A percentile compares a stretch with the other conserved stretches of the same genome.
These are phyloP conservation scores for Diaporthe sp. DNA, from an alignment of 2,329 filamentous ascomycete genomes.

Conservation along the genomic window DNA sequence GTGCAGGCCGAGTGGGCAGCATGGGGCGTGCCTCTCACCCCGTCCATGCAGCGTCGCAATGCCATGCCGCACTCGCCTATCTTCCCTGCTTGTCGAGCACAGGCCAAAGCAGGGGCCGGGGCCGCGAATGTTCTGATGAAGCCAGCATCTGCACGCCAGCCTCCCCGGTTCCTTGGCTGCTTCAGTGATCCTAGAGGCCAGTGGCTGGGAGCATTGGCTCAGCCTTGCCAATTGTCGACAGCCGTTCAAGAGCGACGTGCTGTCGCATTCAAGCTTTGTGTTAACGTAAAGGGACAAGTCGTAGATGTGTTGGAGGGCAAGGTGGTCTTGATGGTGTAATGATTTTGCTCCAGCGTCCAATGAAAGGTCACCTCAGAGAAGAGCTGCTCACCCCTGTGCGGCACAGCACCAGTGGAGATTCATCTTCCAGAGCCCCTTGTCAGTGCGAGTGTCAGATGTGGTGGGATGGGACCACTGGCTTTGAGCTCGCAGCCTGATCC, in stretches of 20 bases:
- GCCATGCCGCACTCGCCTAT: constrained; percentile 37
- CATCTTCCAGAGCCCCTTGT: constrained; percentile 35
- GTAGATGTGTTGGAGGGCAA: not conserved
- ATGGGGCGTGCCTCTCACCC: constrained; percentile 16
- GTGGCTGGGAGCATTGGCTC: constrained; percentile 29
- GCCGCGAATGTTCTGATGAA: constrained; percentile 22
- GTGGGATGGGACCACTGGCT: constrained; percentile 36
- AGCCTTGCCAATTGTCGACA: constrained; percentile 36
- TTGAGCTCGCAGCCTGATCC: constrained; percentile 25
- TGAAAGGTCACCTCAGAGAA: not conserved
- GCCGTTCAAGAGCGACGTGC: not conserved
- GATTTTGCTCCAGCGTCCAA: constrained; percentile 1
- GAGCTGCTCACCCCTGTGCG: constrained; percentile 7
- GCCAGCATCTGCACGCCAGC: constrained; percentile 38
- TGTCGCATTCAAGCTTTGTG: constrained; percentile 4
- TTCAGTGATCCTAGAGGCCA: constrained; percentile 22
- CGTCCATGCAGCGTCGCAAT: constrained; percentile 38
- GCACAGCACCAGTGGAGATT: constrained; percentile 36
- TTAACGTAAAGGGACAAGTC: not conserved
- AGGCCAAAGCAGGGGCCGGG: constrained; percentile 35
- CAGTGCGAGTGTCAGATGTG: constrained; percentile 38
- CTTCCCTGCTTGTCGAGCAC: constrained; percentile 18
- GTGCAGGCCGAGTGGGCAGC: constrained; percentile 15
- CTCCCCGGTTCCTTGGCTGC: constrained; percentile 21
- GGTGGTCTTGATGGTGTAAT: not conserved